phyloP scores from a whole-genome alignment of 257 asterid genomes.

The Sherardia arvensis region DNA sequence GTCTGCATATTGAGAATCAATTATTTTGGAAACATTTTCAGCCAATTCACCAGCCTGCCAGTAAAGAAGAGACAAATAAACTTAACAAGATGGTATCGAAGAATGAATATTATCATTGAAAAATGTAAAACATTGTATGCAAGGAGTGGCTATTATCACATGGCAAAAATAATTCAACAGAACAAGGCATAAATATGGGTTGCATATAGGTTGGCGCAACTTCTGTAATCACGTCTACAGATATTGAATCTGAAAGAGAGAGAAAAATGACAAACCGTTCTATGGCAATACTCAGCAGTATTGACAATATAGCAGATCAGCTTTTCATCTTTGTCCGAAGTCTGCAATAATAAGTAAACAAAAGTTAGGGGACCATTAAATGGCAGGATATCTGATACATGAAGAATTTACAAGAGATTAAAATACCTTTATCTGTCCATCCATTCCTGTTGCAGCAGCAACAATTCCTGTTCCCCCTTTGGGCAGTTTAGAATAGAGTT shows the following conservation, averaged over 20 bases:
- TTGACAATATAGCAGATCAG: constrained; percentile 88
- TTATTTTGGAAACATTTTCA: constrained; percentile 79
- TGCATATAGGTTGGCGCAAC: background rate
- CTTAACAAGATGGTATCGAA: background rate
- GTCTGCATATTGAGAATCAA: constrained; percentile 70
- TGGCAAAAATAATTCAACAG: background rate
- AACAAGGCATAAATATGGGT: background rate
- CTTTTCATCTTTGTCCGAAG: constrained; percentile 95
- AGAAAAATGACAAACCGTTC: constrained; percentile 49
- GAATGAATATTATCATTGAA: background rate
- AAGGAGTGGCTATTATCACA: background rate
- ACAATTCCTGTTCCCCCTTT: constrained; percentile 97
- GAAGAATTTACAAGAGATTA: background rate
- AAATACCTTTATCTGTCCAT: constrained; percentile 91
- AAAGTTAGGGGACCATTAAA: constrained; percentile 8
- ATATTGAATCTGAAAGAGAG: constrained; percentile 12
- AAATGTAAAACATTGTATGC: background rate
- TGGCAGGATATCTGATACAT: background rate
- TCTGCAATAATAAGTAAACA: constrained; percentile 41
- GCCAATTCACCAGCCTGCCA: constrained; percentile 96
- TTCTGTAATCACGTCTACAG: background rate
- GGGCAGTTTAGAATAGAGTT: constrained; percentile 81
- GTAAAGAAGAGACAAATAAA: background rate
- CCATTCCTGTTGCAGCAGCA: constrained; percentile 99
- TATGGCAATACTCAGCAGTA: constrained; percentile 99